A percentile compares a stretch with the other conserved stretches of the same genome.
phyloP scores from a whole-genome alignment of 2,329 filamentous ascomycete species.

The Falciphora oryzae region DNA sequence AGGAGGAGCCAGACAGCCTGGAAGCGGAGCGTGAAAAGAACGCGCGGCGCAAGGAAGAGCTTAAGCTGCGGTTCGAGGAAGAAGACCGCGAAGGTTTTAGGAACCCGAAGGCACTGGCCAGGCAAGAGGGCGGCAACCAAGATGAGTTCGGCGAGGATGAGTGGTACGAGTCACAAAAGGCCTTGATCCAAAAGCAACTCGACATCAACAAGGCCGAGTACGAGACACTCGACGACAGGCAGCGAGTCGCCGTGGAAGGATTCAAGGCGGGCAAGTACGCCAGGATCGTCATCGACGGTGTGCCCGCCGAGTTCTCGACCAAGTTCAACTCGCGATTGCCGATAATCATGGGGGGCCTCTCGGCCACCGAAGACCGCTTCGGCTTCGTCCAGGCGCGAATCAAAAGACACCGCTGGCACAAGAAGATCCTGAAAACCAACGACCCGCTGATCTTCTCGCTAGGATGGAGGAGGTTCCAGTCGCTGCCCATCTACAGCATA shows the following conservation, averaged over 20 bases:
- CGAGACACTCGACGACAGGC: slow-evolving; percentile 75
- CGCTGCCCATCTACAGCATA: slow-evolving; percentile 87
- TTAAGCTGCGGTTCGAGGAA: slow-evolving; percentile 91
- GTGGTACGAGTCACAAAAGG: slow-evolving; percentile 98
- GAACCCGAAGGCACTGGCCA: slow-evolving; percentile 77
- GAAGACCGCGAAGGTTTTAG: slow-evolving; percentile 95
- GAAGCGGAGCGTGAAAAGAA: slow-evolving; percentile 88
- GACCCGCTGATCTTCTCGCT: slow-evolving; percentile 96
- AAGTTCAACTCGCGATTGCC: slow-evolving; percentile 79
- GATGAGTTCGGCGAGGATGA: slow-evolving; percentile 95
- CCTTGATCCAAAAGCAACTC: slow-evolving; percentile 87
- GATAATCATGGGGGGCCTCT: slow-evolving; percentile 84
- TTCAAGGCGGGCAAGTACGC: slow-evolving; percentile 90
- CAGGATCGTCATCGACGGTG: slow-evolving; percentile 80
- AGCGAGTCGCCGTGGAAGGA: slow-evolving; percentile 80
- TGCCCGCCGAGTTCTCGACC: slow-evolving; percentile 83
- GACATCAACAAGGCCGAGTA: slow-evolving; percentile 97
- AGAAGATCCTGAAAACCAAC: slow-evolving; percentile 97
- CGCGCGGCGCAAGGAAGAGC: slow-evolving; percentile 85
- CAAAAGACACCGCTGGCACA: slow-evolving; percentile 97
- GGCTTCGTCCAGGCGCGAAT: slow-evolving; percentile 94
- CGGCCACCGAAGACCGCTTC: slow-evolving; percentile 89
- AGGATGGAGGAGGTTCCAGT: slow-evolving; percentile 93
- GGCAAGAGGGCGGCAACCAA: slow-evolving; percentile 59
- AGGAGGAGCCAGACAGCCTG: slow-evolving; percentile 48